Evolutionary conservation across 495 filamentous ascomycete genomes (phyloP).

Genomic region (Xanthoparmelia taractica): DNA sequence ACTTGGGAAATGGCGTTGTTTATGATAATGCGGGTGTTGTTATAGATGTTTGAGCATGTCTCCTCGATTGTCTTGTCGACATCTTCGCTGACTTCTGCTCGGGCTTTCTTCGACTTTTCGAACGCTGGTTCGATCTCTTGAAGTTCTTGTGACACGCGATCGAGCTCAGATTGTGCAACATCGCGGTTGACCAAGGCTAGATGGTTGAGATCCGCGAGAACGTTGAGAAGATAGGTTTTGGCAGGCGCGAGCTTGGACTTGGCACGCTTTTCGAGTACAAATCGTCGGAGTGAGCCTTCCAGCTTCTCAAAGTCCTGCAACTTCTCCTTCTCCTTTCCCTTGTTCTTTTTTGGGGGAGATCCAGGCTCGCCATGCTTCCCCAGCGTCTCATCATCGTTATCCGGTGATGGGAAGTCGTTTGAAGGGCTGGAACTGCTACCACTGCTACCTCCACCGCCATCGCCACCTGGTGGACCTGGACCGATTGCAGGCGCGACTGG

Average conservation of each 20-base stretch:
- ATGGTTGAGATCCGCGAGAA: constrained; percentile 73
- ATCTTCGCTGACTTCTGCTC: constrained; percentile 69
- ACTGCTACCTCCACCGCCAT: constrained; percentile 48
- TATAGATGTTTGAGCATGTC: constrained; percentile 76
- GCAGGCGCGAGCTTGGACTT: constrained; percentile 93
- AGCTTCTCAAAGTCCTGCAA: constrained; percentile 80
- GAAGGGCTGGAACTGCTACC: constrained; percentile 48
- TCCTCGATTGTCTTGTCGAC: constrained; percentile 76
- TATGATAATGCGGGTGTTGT: constrained; percentile 66
- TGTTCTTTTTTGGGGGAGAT: constrained; percentile 59
- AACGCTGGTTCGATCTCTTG: constrained; percentile 76
- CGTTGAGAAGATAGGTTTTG: constrained; percentile 91
- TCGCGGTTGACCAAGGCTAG: constrained; percentile 83
- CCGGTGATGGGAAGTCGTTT: constrained; percentile 41
- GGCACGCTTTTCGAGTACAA: constrained; percentile 92
- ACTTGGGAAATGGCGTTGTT: constrained; percentile 61
- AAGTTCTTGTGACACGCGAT: constrained; percentile 73
- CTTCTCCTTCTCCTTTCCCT: constrained; percentile 84
- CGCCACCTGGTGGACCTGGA: constrained; percentile 40
- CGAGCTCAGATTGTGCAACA: constrained; percentile 75
- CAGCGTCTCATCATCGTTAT: constrained; percentile 42
- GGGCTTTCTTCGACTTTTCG: constrained; percentile 74
- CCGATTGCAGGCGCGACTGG: constrained; percentile 54
- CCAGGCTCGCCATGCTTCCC: constrained; percentile 42
- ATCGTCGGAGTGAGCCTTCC: constrained; percentile 79